Base-by-base conservation (phyloP, 1,139 yeast genomes). In the Yamadazyma mexicana region DNA sequence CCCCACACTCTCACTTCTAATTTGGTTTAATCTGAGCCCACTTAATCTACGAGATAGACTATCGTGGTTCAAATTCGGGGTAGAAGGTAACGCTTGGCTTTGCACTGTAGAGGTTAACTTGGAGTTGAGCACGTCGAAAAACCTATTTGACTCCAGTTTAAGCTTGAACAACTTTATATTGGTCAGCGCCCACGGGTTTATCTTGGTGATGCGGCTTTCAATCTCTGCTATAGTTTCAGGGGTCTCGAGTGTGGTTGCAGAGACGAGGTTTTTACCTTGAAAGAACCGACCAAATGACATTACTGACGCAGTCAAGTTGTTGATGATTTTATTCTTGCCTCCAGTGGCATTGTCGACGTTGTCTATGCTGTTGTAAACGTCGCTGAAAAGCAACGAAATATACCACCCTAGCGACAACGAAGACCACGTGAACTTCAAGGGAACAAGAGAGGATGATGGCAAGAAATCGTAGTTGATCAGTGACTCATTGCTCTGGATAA, bases 341-440 rank as follows among this genome's bases (percentile, higher is more conserved):
- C 66, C 62, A 9, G 59, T 52, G 32, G 46, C 48, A n/a, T 31
- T 34, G 25, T 47, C 47, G 3, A 58, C 54, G 14, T 35, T 43
- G 30, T 66, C 69, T 9, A 70, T 66, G 17, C 72, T 61, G 37
- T 75, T 73, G 54, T 77, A 87, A 1, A 87, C 73, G 38, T 73
- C 69, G 1, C 83, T 79, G 81, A 89, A 87, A 25, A 87, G 55
- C 12, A 85, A 64, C 11, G 86, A 76, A 33, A 76, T 70, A 55
- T 87, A 83, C 96, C 96, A 88, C 0, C 91, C 89, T 28, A 86
- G 65, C 0, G 92, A 79, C 7, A 74, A 52, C 33, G 66, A 66
- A 33, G 77, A 75, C 92, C 95, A 85, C 10, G 62, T 58, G 47
- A 86, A 81, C 39, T 58, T 64, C 45, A 83, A 64, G 3, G 74